Percentiles rank a stretch among this genome's conserved stretches.
Evolutionary conservation across 257 asterid genomes (phyloP).

Genomic region (Linderniella brevidens): DNA sequence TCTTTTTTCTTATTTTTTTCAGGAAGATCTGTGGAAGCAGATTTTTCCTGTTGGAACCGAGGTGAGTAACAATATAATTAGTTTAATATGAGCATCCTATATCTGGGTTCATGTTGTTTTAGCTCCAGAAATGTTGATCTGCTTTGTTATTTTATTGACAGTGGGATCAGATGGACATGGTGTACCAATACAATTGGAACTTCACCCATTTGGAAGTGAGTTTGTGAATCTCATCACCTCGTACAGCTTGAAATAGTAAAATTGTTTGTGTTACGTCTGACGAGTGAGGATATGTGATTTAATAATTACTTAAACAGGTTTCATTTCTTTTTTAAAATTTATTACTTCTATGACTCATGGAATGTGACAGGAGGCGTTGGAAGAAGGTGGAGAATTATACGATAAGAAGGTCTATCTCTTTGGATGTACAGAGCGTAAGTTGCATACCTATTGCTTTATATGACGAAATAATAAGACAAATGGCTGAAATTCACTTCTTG

Average conservation of each 20-base stretch:
- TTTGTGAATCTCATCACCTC: slow-evolving; percentile 7
- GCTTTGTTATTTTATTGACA: slow-evolving; percentile 15
- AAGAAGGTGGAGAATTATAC: slow-evolving; percentile 70
- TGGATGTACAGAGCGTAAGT: slow-evolving; percentile 87
- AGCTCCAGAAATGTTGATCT: background rate
- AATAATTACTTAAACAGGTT: background rate
- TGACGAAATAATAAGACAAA: background rate
- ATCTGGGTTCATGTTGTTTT: background rate
- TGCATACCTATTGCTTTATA: background rate
- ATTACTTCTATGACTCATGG: slow-evolving; percentile 11
- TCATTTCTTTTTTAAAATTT: background rate
- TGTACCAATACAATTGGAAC: slow-evolving; percentile 77
- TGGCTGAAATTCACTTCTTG: background rate
- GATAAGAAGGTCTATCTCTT: slow-evolving; percentile 69
- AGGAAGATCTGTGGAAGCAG: slow-evolving; percentile 69
- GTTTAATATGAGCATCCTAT: background rate
- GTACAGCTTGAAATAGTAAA: background rate
- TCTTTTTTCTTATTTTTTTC: slow-evolving; percentile 11
- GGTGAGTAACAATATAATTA: slow-evolving; percentile 19
- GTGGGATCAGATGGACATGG: slow-evolving; percentile 97
- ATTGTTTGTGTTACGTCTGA: slow-evolving; percentile 1
- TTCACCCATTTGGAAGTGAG: slow-evolving; percentile 70
- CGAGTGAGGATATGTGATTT: slow-evolving; percentile 1
- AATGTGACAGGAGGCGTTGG: slow-evolving; percentile 61
- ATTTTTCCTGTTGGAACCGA: slow-evolving; percentile 68